These are phyloP conservation scores for Cladophialophora psammophila DNA, from an alignment of 2,329 filamentous ascomycete genomes.

Conservation along the genomic window DNA sequence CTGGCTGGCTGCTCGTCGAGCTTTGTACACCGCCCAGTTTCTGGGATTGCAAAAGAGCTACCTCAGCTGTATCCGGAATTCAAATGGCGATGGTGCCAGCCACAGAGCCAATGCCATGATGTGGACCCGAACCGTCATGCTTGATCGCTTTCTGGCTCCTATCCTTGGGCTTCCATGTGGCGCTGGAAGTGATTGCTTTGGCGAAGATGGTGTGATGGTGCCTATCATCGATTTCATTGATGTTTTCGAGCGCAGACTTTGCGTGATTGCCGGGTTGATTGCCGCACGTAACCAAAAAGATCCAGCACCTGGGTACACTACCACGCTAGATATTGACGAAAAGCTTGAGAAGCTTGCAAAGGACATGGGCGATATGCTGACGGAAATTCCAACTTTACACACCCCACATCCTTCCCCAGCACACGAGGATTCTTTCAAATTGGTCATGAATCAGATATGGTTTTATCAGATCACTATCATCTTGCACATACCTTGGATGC, in stretches of 20 bases:
- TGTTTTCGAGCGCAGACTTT: conserved; percentile 30
- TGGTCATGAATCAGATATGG: conserved; percentile 58
- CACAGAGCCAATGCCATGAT: conserved; percentile 33
- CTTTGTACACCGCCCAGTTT: conserved; percentile 51
- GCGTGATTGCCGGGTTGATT: conserved; percentile 54
- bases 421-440: not conserved
- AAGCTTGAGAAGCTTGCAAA: conserved; percentile 53
- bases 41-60: conserved; percentile 48
- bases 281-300: conserved; percentile 56
- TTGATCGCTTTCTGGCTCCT: conserved; percentile 50
- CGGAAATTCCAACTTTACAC: conserved; percentile 48
- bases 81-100: conserved; percentile 29
- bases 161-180: conserved; percentile 52
- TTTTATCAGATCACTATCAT: conserved; percentile 61
- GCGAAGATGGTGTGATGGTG: conserved; percentile 3
- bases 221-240: conserved; percentile 9
- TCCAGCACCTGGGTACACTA: conserved; percentile 45
- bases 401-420: conserved; percentile 39
- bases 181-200: conserved; percentile 34
- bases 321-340: conserved; percentile 46
- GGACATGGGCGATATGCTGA: conserved; percentile 57
- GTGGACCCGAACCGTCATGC: conserved; percentile 50
- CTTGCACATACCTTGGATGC: conserved; percentile 64
- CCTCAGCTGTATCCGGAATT: conserved; percentile 31
- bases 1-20: conserved; percentile 50